Conservation (phyloP, 2,329 filamentous ascomycete species). For the Blastomyces silverae region DNA sequence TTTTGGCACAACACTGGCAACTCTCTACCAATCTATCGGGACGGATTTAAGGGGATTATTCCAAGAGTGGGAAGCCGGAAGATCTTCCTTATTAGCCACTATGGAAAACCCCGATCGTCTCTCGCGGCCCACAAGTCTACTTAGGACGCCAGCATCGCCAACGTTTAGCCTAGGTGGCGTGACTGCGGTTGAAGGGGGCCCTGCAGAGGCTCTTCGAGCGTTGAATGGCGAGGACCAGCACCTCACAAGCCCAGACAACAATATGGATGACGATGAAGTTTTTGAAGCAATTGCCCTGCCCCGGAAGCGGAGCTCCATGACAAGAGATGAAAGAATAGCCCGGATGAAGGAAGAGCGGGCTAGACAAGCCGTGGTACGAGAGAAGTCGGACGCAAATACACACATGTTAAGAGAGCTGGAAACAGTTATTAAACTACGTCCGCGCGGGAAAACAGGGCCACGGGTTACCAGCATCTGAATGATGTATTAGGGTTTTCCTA, state of each 20-base stretch:
- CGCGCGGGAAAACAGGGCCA: slow-evolving; percentile 26
- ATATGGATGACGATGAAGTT: slow-evolving; percentile 60
- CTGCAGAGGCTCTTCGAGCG: slow-evolving; percentile 65
- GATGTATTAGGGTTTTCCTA: neutral
- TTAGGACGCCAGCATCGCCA: slow-evolving; percentile 39
- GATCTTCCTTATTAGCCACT: slow-evolving; percentile 70
- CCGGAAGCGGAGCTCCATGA: slow-evolving; percentile 61
- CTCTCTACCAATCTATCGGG: slow-evolving; percentile 92
- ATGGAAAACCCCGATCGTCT: slow-evolving; percentile 62
- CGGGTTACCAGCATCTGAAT: slow-evolving; percentile 40
- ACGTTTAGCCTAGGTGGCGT: slow-evolving; percentile 42
- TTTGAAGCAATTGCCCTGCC: slow-evolving; percentile 86
- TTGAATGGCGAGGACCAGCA: slow-evolving; percentile 62
- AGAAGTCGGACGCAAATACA: slow-evolving; percentile 71
- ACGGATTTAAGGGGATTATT: slow-evolving; percentile 73
- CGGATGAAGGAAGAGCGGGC: slow-evolving; percentile 84
- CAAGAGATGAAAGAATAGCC: slow-evolving; percentile 76
- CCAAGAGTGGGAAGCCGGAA: slow-evolving; percentile 81
- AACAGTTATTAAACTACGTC: slow-evolving; percentile 66
- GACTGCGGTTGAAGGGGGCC: slow-evolving; percentile 48
- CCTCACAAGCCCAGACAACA: slow-evolving; percentile 28
- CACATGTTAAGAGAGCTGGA: slow-evolving; percentile 91
- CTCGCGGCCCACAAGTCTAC: slow-evolving; percentile 45
- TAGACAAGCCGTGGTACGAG: slow-evolving; percentile 62
- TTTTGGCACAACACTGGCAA: slow-evolving; percentile 68